A percentile compares a stretch with the other conserved stretches of the same genome.
Evolutionary conservation across 2,329 filamentous ascomycete genomes (phyloP).

Genomic region (Pyricularia pennisetigena): DNA sequence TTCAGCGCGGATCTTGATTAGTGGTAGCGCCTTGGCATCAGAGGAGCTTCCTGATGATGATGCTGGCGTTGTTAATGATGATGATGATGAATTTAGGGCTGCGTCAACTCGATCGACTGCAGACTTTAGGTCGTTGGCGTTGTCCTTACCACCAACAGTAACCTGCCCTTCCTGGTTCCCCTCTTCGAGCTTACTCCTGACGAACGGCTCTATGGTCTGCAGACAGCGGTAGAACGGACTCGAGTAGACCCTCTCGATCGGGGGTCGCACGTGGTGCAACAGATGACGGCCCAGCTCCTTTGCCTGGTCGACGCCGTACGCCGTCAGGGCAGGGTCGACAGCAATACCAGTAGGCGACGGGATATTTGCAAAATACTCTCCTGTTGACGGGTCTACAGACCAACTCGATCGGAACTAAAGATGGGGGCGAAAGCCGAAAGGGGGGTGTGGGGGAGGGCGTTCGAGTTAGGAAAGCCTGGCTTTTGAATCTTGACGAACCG

Average conservation of each 20-base stretch:
- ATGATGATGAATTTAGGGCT: neutral
- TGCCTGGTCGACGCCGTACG: conserved; percentile 78
- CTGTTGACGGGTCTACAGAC: conserved; percentile 72
- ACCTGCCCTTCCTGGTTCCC: neutral
- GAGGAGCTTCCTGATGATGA: neutral
- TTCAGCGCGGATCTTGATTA: conserved; percentile 41
- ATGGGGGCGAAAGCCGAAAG: neutral
- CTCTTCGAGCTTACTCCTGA: conserved; percentile 15
- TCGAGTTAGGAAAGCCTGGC: neutral
- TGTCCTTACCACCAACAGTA: neutral
- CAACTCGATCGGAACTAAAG: conserved; percentile 80
- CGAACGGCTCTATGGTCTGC: conserved; percentile 68
- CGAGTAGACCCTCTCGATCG: conserved; percentile 69
- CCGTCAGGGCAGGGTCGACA: conserved; percentile 77
- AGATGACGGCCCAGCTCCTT: conserved; percentile 64
- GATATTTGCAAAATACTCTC: conserved; percentile 64
- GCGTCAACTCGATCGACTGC: neutral
- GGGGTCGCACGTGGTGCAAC: conserved; percentile 40
- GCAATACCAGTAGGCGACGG: conserved; percentile 80
- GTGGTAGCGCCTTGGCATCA: conserved; percentile 1
- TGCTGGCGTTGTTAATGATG: neutral
- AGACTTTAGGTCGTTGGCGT: neutral
- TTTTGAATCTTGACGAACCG: neutral
- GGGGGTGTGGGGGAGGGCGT: neutral
- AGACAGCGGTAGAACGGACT: conserved; percentile 83